A percentile compares a stretch with the other conserved stretches of the same genome.
Evolutionary conservation across 2,329 filamentous ascomycete genomes (phyloP).

Genomic region (Fusarium sp.): DNA sequence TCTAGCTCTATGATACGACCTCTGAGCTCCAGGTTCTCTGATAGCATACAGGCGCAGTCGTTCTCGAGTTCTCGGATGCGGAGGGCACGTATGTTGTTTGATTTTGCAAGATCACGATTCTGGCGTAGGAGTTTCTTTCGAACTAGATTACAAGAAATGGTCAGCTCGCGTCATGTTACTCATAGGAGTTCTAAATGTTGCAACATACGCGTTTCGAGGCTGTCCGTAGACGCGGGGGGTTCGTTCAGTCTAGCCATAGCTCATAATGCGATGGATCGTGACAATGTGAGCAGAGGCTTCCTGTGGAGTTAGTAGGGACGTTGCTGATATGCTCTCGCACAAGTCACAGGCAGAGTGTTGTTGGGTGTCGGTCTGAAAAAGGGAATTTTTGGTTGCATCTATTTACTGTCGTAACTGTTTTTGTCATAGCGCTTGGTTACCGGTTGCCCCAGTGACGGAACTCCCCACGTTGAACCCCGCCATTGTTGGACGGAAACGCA

Average conservation of each 20-base stretch:
- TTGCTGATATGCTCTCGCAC: slow-evolving; percentile 18
- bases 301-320: slow-evolving; percentile 28
- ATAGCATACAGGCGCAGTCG: slow-evolving; percentile 76
- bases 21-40: slow-evolving; percentile 80
- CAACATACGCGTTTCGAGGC: slow-evolving; percentile 74
- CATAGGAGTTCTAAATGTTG: background rate
- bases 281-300: slow-evolving; percentile 5
- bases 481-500: slow-evolving; percentile 27
- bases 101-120: slow-evolving; percentile 83
- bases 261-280: slow-evolving; percentile 46
- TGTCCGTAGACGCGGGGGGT: slow-evolving; percentile 72
- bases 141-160: slow-evolving; percentile 58
- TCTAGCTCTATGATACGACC: slow-evolving; percentile 76
- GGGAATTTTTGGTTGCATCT: slow-evolving; percentile 44
- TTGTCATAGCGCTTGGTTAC: slow-evolving; percentile 35
- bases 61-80: slow-evolving; percentile 80
- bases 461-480: slow-evolving; percentile 43
- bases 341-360: slow-evolving; percentile 34
- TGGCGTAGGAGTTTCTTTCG: slow-evolving; percentile 83
- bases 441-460: slow-evolving; percentile 44
- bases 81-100: slow-evolving; percentile 79
- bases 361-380: slow-evolving; percentile 37
- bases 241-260: slow-evolving; percentile 85
- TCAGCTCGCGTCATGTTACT: slow-evolving; percentile 20
- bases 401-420: slow-evolving; percentile 47